Conservation (phyloP, 805 yeast genomes). For the Dipodascus geniculatus region DNA sequence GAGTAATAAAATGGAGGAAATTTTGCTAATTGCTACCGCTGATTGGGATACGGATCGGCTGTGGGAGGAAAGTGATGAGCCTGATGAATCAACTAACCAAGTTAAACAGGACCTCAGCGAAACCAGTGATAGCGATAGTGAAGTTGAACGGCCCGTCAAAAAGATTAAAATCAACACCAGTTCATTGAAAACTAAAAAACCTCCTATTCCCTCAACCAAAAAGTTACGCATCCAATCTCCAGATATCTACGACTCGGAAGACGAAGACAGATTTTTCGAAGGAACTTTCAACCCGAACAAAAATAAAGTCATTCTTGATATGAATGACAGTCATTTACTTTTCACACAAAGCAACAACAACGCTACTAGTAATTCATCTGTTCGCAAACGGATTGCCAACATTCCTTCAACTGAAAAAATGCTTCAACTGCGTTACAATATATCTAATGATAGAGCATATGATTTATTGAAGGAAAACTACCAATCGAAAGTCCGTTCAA, state of each 20-base stretch:
- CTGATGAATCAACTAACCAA: background rate
- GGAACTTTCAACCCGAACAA: slow-evolving; percentile 35
- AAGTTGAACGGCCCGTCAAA: background rate
- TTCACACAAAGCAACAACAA: slow-evolving; percentile 38
- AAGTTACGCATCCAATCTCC: background rate
- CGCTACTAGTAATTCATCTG: background rate
- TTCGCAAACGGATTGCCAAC: slow-evolving; percentile 10
- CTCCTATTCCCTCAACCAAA: background rate
- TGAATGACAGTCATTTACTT: slow-evolving; percentile 77
- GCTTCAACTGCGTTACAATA: slow-evolving; percentile 53
- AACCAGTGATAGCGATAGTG: background rate
- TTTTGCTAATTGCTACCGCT: slow-evolving; percentile 47
- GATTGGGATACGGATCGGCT: slow-evolving; percentile 59
- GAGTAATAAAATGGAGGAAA: slow-evolving; percentile 14
- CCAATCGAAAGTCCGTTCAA: slow-evolving; percentile 84
- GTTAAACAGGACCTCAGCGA: background rate
- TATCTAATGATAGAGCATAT: slow-evolving; percentile 83
- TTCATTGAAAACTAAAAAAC: background rate
- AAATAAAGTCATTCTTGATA: slow-evolving; percentile 40
- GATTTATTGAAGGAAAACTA: slow-evolving; percentile 74
- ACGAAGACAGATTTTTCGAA: slow-evolving; percentile 60
- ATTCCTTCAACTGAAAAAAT: slow-evolving; percentile 44
- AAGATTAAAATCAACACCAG: background rate
- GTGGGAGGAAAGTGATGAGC: background rate
- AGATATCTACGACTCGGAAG: slow-evolving; percentile 24